Evolutionary conservation across 805 yeast genomes (phyloP).

Genomic region (Zygosaccharomyces kombuchaensis): DNA sequence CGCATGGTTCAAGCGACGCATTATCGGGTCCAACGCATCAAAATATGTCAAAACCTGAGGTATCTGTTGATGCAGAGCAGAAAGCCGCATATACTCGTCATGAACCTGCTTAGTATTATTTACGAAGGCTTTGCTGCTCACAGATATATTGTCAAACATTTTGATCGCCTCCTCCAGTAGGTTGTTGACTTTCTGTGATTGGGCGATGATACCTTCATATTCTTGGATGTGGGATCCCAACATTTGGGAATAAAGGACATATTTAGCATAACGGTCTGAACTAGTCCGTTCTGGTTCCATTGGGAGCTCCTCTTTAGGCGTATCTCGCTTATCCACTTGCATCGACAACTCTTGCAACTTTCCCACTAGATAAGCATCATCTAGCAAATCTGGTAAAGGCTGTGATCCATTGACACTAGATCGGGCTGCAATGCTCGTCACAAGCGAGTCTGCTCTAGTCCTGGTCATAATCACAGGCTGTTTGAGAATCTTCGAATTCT

Average conservation of each 20-base stretch:
- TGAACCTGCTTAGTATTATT: conserved; percentile 44
- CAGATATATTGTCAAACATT: conserved; percentile 31
- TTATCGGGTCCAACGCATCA: conserved; percentile 66
- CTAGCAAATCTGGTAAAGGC: conserved; percentile 24
- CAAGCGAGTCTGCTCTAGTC: conserved; percentile 58
- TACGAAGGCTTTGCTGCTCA: conserved; percentile 38
- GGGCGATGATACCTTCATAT: conserved; percentile 40
- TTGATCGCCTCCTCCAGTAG: conserved; percentile 31
- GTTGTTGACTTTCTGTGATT: conserved; percentile 34
- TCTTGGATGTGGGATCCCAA: conserved; percentile 35
- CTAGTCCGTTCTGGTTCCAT: not conserved
- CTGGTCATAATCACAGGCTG: conserved; percentile 25
- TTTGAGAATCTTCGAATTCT: not conserved
- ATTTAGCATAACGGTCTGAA: conserved; percentile 16
- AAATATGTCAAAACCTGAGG: conserved; percentile 57
- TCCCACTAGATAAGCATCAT: conserved; percentile 25
- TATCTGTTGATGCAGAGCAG: conserved; percentile 53
- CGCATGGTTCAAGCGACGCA: conserved; percentile 62
- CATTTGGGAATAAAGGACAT: conserved; percentile 19
- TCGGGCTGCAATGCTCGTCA: conserved; percentile 54
- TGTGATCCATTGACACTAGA: conserved; percentile 18
- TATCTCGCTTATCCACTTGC: not conserved
- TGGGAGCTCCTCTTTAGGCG: not conserved
- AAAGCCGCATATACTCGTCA: conserved; percentile 43
- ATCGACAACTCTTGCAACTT: conserved; percentile 21